These are phyloP conservation scores for Pichia sp. DNA, from an alignment of 1,139 yeast genomes.

Conservation along the genomic window DNA sequence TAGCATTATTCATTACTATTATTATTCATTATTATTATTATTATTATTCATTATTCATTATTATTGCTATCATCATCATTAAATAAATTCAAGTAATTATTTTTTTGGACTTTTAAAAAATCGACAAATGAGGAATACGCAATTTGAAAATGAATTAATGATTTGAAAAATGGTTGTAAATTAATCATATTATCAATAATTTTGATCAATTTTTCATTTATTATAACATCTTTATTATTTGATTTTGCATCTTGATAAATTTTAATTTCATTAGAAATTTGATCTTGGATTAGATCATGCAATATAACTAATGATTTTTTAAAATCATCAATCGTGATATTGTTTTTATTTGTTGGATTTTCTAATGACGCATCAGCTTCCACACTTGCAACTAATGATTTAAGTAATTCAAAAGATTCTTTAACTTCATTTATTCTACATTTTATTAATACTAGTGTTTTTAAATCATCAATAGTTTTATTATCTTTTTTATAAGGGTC, in stretches of 20 bases:
- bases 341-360: no score
- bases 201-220: constrained; percentile 14
- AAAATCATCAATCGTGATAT: constrained; percentile 32
- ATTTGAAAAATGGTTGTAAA: constrained; percentile 46
- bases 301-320: constrained; percentile 36
- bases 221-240: constrained; percentile 12
- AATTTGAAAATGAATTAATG: constrained; percentile 42
- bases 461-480: constrained; percentile 33
- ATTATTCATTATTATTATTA: no score
- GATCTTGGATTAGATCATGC: constrained; percentile 37
- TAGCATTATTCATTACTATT: no score
- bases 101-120: constrained; percentile 32
- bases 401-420: constrained; percentile 39
- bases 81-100: constrained; percentile 30
- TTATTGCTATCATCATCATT: no score
- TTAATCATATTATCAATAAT: constrained; percentile 33
- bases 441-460: constrained; percentile 40
- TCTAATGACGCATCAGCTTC: no score
- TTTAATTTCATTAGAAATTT: constrained; percentile 28
- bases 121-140: constrained; percentile 41
- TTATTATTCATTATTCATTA: no score
- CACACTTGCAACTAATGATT: constrained; percentile 31
- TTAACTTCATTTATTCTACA: constrained; percentile 41
- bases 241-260: no score
- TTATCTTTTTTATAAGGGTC: constrained; percentile 18